Evolutionary conservation across 2,329 filamentous ascomycete species (phyloP), one percentile per base, ranked within the genome.

Genomic region (Penicillium brasilianum): DNA sequence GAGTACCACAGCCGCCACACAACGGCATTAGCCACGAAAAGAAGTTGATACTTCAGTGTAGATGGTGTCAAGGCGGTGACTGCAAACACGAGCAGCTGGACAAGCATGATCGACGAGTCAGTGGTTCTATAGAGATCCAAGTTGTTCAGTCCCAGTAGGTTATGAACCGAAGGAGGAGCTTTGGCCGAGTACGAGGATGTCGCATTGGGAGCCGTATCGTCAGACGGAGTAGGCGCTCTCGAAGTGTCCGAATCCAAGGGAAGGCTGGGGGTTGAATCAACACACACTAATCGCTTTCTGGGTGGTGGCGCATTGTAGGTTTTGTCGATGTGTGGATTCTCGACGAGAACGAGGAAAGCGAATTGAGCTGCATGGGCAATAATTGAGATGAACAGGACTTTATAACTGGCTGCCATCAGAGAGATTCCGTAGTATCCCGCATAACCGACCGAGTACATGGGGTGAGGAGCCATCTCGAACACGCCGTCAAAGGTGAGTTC

Each of bases 371-470:
- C 88, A 80, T 99, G 95, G 63, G 94, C 95, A 72, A 96, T 80
- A 72, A 99, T 94, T 59, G 95, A 98, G 77, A 98, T 97, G 83
- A 96, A 93, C 53, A 99, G 85, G 60, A 99, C 94, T 72, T 94
- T 93, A 80, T 98, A 98, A 83, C 95, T 99, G 64, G 94, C 94
- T 50, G 93, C 93, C 90, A 99, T 96, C 81, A 97, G 89, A 62
- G 94, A 97, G 74, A 98, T 97, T 69, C 95, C 95, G 76, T 99
- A 99, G 81, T 96, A 99, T 50, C 95, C 95, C 55, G 92, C 93
- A 78, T 99, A 99, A 41, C 95, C 95, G 72, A 98, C 94, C 58
- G 93, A 97, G 80, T 98, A 98, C 94, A 98, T 98, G 65, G 94
- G 94, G 76, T 98, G 95, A 34, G 95, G 95, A 20, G 95, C 95